Evolutionary conservation across 2,329 filamentous ascomycete genomes (phyloP).

Genomic region (Mycocentrospora acerina): DNA sequence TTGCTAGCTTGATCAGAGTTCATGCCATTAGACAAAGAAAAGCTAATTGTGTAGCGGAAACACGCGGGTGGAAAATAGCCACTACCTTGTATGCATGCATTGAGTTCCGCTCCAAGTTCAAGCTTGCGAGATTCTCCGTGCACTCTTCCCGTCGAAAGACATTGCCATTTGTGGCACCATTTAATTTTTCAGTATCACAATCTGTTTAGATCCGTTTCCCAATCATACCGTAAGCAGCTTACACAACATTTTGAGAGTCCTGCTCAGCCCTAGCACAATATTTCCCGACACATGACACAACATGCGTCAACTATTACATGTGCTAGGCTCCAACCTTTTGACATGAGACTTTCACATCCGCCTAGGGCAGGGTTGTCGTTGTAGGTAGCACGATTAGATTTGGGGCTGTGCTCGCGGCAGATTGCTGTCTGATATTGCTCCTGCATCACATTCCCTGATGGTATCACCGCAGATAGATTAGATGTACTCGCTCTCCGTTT

Average conservation of each 20-base stretch:
- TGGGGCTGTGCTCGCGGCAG: slow-evolving; percentile 11
- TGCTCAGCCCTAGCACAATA: slow-evolving; percentile 18
- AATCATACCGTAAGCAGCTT: slow-evolving; percentile 19
- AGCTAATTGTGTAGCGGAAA: background rate
- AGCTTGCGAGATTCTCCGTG: slow-evolving; percentile 16
- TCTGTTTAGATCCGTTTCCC: slow-evolving; percentile 5
- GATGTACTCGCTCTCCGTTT: slow-evolving; percentile 10
- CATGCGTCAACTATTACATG: slow-evolving; percentile 26
- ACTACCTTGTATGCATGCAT: slow-evolving; percentile 6
- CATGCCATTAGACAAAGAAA: background rate
- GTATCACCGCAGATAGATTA: slow-evolving; percentile 12
- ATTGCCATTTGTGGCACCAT: background rate
- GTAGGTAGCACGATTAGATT: slow-evolving; percentile 6
- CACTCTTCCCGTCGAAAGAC: slow-evolving; percentile 9
- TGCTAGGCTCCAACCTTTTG: slow-evolving; percentile 13
- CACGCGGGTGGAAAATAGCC: background rate
- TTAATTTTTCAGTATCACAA: background rate
- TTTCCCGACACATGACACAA: slow-evolving; percentile 29
- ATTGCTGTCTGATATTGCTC: slow-evolving; percentile 1
- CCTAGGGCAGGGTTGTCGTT: slow-evolving; percentile 5
- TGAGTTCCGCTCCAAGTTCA: background rate
- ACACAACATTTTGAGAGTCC: slow-evolving; percentile 17
- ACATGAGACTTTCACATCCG: slow-evolving; percentile 12
- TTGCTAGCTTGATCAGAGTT: background rate
- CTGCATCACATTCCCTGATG: background rate